Evolutionary conservation across 2,329 filamentous ascomycete species (phyloP).

Genomic region (Phoma sp.): DNA sequence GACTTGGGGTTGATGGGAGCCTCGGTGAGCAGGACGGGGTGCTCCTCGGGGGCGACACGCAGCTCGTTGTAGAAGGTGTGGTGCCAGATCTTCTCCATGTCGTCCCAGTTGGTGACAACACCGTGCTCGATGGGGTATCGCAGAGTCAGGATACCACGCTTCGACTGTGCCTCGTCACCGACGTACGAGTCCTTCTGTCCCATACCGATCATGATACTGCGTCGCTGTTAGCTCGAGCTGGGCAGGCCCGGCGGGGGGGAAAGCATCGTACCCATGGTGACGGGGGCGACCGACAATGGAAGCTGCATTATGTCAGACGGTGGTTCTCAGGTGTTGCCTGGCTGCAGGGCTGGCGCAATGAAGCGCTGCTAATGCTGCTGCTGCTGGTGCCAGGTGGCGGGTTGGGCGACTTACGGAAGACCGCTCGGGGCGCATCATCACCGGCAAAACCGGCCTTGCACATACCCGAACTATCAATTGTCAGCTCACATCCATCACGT

Average conservation of each 20-base stretch:
- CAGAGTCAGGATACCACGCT: conserved; percentile 99
- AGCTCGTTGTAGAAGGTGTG: conserved; percentile 99
- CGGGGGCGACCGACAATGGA: conserved; percentile 99
- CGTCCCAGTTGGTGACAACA: conserved; percentile 99
- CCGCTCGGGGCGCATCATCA: conserved; percentile 99
- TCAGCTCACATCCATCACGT: conserved; percentile 45
- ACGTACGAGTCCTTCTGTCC: conserved; percentile 99
- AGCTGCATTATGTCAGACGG: conserved; percentile 62
- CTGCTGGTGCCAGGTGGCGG: conserved; percentile 14
- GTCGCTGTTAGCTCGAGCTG: conserved; percentile 49
- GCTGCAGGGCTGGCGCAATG: conserved; percentile 8
- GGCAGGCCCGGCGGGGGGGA: conserved; percentile 20
- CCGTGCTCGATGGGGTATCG: conserved; percentile 99
- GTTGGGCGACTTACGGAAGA: conserved; percentile 87
- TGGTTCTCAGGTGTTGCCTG: conserved; percentile 16
- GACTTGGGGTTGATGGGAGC: conserved; percentile 99
- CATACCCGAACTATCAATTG: conserved; percentile 89
- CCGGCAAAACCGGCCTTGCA: conserved; percentile 99
- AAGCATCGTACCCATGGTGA: conserved; percentile 90
- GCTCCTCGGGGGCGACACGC: conserved; percentile 99
- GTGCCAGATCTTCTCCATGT: conserved; percentile 99
- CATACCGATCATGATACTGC: conserved; percentile 99
- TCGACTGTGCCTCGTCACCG: conserved; percentile 99
- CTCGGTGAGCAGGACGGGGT: conserved; percentile 98
- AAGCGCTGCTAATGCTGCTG: conserved; percentile 17